These are phyloP conservation scores for Juncus effusus DNA, from an alignment of 176 grass and related monocot species.

Conservation along the genomic window DNA sequence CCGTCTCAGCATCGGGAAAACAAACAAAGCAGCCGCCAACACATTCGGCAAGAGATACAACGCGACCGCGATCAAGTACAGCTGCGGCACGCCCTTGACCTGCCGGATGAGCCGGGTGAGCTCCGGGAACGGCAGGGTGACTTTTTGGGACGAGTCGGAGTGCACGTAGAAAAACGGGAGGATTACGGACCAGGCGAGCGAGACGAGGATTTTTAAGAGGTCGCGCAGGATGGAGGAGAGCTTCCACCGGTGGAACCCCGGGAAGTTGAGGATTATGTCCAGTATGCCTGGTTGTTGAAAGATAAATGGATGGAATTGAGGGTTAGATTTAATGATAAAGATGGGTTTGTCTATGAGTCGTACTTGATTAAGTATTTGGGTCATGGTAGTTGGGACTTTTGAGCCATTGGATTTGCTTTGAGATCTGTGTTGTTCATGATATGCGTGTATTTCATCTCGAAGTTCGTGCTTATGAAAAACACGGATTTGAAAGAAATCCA, in stretches of 20 bases:
- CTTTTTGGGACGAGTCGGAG: conserved; percentile 36
- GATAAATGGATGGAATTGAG: conserved; percentile 23
- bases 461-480: too few relatives aligned
- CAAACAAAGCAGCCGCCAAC: conserved; percentile 52
- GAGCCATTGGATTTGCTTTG: too few relatives aligned
- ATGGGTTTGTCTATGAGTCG: too few relatives aligned
- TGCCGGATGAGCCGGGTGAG: conserved; percentile 46
- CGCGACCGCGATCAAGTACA: conserved; percentile 78
- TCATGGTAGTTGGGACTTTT: too few relatives aligned
- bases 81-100: conserved; percentile 68
- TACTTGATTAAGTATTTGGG: too few relatives aligned
- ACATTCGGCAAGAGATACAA: conserved; percentile 83
- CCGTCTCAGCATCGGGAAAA: conserved; percentile 85
- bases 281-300: conserved; percentile 65
- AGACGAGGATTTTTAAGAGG: conserved; percentile 73
- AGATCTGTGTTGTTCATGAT: too few relatives aligned
- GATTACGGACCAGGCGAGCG: conserved; percentile 66
- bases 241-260: conserved; percentile 73
- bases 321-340: conserved; percentile 4
- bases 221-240: conserved; percentile 65
- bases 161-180: conserved; percentile 85
- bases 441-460: too few relatives aligned
- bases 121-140: conserved; percentile 43
- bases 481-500: too few relatives aligned
- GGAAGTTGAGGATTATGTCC: conserved; percentile 88